phyloP scores from a whole-genome alignment of 2,329 filamentous ascomycete species.

The Penicillium sp. region DNA sequence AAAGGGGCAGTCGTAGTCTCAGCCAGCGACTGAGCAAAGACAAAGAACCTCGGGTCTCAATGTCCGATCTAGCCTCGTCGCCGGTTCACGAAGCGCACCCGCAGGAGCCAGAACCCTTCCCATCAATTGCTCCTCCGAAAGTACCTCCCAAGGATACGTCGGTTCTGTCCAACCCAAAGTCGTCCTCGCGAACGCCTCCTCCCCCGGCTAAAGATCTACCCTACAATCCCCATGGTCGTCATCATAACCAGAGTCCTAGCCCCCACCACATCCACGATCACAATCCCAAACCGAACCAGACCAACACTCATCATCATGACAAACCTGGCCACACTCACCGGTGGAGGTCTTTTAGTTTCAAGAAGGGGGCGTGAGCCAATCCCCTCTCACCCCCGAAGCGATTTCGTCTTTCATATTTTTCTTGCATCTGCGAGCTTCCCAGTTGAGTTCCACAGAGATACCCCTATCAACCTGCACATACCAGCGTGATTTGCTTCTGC shows the following conservation, averaged over 20 bases:
- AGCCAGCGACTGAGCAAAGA: conserved; percentile 58
- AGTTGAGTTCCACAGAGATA: conserved; percentile 17
- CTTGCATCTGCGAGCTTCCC: conserved; percentile 11
- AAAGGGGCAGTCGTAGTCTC: conserved; percentile 70
- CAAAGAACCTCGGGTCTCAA: conserved; percentile 32
- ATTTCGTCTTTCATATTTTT: conserved; percentile 4
- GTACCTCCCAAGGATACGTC: conserved; percentile 13
- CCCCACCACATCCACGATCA: background rate
- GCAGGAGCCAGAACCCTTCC: conserved; percentile 7
- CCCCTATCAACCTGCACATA: conserved; percentile 21
- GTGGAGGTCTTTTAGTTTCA: conserved; percentile 24
- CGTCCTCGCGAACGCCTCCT: conserved; percentile 13
- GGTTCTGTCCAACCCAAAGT: conserved; percentile 15
- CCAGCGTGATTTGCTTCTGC: conserved; percentile 20
- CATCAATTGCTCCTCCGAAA: conserved; percentile 3
- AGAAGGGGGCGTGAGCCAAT: conserved; percentile 13
- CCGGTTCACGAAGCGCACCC: conserved; percentile 18
- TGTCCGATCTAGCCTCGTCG: conserved; percentile 22
- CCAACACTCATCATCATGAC: conserved; percentile 4
- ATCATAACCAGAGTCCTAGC: no score
- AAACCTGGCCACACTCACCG: conserved; percentile 16
- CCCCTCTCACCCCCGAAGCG: conserved; percentile 5
- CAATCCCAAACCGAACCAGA: conserved; percentile 17
- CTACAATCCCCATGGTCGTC: background rate
- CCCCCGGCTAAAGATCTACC: conserved; percentile 12